A percentile compares a stretch with the other conserved stretches of the same genome.
Conservation (phyloP, 2,329 filamentous ascomycete species). For the Venturia effusa region DNA sequence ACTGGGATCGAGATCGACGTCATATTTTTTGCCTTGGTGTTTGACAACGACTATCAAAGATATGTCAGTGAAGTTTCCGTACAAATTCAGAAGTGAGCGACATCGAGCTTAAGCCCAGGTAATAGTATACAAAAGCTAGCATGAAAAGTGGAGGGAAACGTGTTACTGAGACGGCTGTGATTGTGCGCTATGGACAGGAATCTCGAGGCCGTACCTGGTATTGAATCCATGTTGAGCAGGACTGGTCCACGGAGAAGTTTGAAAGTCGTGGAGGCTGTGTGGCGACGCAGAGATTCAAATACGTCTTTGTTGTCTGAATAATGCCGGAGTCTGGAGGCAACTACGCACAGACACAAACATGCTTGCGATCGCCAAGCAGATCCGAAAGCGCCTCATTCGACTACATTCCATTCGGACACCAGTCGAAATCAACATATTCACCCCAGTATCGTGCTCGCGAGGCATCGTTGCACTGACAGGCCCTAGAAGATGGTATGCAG, state of each 20-base stretch:
- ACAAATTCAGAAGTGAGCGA: neutral
- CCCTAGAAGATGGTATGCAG: constrained; percentile 4
- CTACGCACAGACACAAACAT: neutral
- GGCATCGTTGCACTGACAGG: neutral
- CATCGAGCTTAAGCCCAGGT: neutral
- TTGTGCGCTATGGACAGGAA: neutral
- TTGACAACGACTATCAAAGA: constrained; percentile 66
- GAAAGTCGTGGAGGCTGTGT: neutral
- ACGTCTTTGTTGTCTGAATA: neutral
- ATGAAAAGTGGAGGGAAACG: neutral
- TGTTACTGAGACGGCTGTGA: neutral
- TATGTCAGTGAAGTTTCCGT: neutral
- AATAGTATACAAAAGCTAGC: neutral
- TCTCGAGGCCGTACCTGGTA: neutral
- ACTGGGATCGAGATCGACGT: constrained; percentile 79
- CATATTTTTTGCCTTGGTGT: constrained; percentile 89
- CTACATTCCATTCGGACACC: neutral
- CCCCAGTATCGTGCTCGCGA: neutral
- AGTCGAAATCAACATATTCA: neutral
- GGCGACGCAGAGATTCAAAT: neutral
- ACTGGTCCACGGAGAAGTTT: neutral
- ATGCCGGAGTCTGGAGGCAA: neutral
- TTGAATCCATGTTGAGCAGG: neutral
- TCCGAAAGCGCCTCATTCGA: neutral
- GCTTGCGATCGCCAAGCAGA: neutral